Percentiles rank a stretch among this genome's conserved stretches.
Evolutionary conservation across 805 yeast species (phyloP).

Genomic region (Cyberlindnera subsufficiens): DNA sequence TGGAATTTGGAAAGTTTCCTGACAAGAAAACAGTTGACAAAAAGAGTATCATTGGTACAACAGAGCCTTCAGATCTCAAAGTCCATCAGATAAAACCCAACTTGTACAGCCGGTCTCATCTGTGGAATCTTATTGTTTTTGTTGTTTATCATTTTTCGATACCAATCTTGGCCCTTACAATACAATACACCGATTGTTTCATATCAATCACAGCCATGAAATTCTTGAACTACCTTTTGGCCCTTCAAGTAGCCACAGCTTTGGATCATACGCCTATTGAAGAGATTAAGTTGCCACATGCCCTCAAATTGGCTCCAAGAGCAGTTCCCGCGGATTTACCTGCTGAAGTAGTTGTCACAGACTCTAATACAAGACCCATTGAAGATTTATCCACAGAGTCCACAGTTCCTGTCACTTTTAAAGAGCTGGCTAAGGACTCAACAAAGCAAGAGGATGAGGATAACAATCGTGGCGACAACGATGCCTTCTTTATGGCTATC

Average conservation of each 20-base stretch:
- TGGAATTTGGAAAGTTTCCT: too few species aligned
- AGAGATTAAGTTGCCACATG: conserved; percentile 4
- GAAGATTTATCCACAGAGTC: conserved; percentile 10
- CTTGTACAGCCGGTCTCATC: too few species aligned
- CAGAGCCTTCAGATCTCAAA: too few species aligned
- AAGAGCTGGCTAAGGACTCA: neutral
- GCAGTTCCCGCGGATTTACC: conserved; percentile 17
- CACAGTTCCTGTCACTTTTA: neutral
- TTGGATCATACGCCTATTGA: neutral
- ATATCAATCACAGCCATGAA: neutral
- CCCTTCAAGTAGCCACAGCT: neutral
- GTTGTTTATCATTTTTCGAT: too few species aligned
- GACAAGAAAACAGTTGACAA: too few species aligned
- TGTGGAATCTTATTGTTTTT: too few species aligned
- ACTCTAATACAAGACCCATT: conserved; percentile 19
- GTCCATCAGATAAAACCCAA: too few species aligned
- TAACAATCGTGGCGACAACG: neutral
- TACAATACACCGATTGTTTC: neutral
- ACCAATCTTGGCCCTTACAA: too few species aligned
- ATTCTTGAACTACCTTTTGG: neutral
- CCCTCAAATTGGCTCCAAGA: conserved; percentile 6
- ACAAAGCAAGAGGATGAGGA: neutral
- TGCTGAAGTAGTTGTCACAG: conserved; percentile 18
- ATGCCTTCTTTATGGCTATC: conserved; percentile 67
- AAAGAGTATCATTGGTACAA: too few species aligned